Evolutionary conservation across 768 basidiomycete species (phyloP).

Genomic region (Lyophyllum decastes): DNA sequence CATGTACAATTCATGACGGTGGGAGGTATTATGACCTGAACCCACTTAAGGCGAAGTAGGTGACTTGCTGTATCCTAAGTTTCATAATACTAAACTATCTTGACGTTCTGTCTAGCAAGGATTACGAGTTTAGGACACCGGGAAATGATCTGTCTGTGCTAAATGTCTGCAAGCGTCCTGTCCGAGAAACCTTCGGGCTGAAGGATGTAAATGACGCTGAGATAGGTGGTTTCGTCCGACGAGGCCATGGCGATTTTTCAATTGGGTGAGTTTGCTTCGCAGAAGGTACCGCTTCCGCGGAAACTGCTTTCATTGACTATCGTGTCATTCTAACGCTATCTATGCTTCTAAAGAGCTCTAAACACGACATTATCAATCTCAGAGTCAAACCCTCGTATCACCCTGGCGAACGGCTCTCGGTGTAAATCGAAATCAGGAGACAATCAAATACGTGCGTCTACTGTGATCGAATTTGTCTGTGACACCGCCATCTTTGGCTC

Average conservation of each 20-base stretch:
- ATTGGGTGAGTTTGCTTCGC: conserved; percentile 55
- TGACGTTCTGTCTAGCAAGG: conserved; percentile 47
- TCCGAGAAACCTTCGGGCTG: conserved; percentile 58
- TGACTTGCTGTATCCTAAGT: conserved; percentile 3
- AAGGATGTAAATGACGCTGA: conserved; percentile 51
- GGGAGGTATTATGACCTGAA: conserved; percentile 70
- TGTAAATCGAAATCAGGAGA: conserved; percentile 51
- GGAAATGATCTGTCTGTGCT: conserved; percentile 50
- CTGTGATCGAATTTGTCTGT: conserved; percentile 78
- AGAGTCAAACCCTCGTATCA: conserved; percentile 54
- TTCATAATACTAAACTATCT: conserved; percentile 1
- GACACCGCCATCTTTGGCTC: conserved; percentile 60
- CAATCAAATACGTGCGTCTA: conserved; percentile 50
- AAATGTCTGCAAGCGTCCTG: conserved; percentile 64
- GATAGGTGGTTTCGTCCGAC: conserved; percentile 64
- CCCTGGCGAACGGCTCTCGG: conserved; percentile 61
- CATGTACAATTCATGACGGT: conserved; percentile 60
- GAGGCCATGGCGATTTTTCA: conserved; percentile 67
- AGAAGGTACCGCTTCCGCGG: neutral
- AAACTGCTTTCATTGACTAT: neutral
- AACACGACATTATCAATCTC: conserved; percentile 66
- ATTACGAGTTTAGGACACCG: conserved; percentile 56
- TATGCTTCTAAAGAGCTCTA: conserved; percentile 38
- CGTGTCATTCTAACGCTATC: neutral
- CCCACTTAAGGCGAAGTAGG: conserved; percentile 59